phyloP scores from a whole-genome alignment of 139 green algal genomes.

The Picochlorum sp. region DNA sequence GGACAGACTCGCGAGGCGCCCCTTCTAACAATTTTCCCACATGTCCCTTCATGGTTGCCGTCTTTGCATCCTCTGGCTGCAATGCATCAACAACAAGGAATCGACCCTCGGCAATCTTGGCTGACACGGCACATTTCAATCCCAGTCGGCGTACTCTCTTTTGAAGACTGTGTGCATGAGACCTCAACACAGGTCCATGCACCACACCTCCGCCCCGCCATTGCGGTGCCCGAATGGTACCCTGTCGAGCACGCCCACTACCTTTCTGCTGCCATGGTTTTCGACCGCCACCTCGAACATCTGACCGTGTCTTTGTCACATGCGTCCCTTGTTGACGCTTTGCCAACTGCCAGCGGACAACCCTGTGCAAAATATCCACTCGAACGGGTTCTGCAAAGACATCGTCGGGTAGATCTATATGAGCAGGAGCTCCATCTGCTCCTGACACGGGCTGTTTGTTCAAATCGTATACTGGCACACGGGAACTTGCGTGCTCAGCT shows the following conservation, averaged over 20 bases:
- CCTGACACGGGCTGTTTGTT: no score
- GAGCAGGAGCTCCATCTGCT: no score
- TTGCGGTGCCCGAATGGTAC: slow-evolving; percentile 57
- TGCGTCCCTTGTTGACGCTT: slow-evolving; percentile 81
- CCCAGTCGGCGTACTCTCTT: slow-evolving; percentile 69
- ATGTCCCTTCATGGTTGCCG: slow-evolving; percentile 24
- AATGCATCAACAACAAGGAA: slow-evolving; percentile 70
- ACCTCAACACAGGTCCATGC: slow-evolving; percentile 66
- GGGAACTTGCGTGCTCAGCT: no score
- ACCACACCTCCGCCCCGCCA: slow-evolving; percentile 68
- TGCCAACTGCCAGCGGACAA: slow-evolving; percentile 81
- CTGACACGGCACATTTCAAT: slow-evolving; percentile 77
- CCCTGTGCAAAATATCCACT: slow-evolving; percentile 77
- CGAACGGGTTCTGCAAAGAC: slow-evolving; percentile 64
- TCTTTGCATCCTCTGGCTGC: slow-evolving; percentile 27
- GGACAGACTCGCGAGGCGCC: slow-evolving; percentile 33
- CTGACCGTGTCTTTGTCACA: slow-evolving; percentile 55
- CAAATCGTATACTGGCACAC: no score
- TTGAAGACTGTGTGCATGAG: slow-evolving; percentile 61
- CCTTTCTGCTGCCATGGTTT: slow-evolving; percentile 64
- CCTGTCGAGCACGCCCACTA: slow-evolving; percentile 44
- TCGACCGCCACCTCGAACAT: slow-evolving; percentile 59
- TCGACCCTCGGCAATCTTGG: slow-evolving; percentile 62
- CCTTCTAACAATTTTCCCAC: slow-evolving; percentile 36
- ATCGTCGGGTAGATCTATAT: slow-evolving; percentile 22